These are phyloP conservation scores for Cladosporium sp. DNA, from an alignment of 2,329 filamentous ascomycete species.

Conservation along the genomic window DNA sequence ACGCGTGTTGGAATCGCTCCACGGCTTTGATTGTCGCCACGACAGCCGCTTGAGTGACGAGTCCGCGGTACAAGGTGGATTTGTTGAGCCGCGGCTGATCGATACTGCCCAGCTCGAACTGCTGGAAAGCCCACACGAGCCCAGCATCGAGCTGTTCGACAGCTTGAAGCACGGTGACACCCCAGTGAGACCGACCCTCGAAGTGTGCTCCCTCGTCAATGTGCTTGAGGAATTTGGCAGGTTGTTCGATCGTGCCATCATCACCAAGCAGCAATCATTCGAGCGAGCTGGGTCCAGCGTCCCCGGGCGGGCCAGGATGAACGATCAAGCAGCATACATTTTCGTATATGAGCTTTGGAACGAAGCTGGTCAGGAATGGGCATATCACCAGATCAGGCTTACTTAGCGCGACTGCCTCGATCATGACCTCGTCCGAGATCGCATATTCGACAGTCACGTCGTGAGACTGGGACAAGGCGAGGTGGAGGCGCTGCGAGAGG, in stretches of 20 bases:
- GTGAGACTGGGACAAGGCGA: slow-evolving; percentile 42
- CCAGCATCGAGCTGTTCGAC: slow-evolving; percentile 48
- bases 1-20: slow-evolving; percentile 42
- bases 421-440: slow-evolving; percentile 38
- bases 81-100: slow-evolving; percentile 46
- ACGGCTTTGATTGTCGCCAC: slow-evolving; percentile 43
- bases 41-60: slow-evolving; percentile 44
- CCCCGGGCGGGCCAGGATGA: slow-evolving; percentile 47
- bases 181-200: slow-evolving; percentile 46
- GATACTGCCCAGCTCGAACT: slow-evolving; percentile 46
- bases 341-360: slow-evolving; percentile 44
- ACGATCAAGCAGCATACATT: slow-evolving; percentile 45
- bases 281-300: slow-evolving; percentile 46
- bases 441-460: slow-evolving; percentile 47
- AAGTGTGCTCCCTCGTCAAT: slow-evolving; percentile 29
- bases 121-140: slow-evolving; percentile 49
- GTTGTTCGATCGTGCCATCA: slow-evolving; percentile 41
- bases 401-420: slow-evolving; percentile 43
- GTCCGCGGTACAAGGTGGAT: slow-evolving; percentile 45
- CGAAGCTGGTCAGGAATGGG: slow-evolving; percentile 45
- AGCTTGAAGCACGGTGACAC: slow-evolving; percentile 45
- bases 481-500: slow-evolving; percentile 45
- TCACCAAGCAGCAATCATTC: slow-evolving; percentile 50
- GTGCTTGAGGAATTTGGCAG: slow-evolving; percentile 35
- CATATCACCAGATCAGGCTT: slow-evolving; percentile 47